These are phyloP conservation scores for Penicillium freii DNA, from an alignment of 2,329 filamentous ascomycete species.

Conservation along the genomic window DNA sequence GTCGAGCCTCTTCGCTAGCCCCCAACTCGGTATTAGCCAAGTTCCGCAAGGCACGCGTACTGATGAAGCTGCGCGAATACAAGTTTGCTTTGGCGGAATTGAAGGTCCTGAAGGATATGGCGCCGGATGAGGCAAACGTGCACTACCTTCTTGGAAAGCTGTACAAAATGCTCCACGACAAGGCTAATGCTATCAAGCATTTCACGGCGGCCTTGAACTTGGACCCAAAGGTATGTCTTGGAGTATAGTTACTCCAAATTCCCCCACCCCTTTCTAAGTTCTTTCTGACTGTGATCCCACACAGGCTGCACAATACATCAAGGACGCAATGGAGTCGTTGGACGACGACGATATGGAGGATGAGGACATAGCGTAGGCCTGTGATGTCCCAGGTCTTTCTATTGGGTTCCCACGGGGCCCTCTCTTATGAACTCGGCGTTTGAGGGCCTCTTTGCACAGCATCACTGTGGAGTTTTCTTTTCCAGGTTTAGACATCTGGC, in stretches of 20 bases:
- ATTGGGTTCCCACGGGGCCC: slow-evolving; percentile 13
- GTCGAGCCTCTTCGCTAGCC: slow-evolving; percentile 75
- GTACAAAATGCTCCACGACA: slow-evolving; percentile 59
- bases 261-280: slow-evolving; percentile 1
- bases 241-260: neutral
- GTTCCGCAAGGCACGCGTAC: slow-evolving; percentile 86
- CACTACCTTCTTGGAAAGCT: slow-evolving; percentile 81
- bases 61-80: slow-evolving; percentile 71
- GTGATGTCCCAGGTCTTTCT: slow-evolving; percentile 22
- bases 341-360: slow-evolving; percentile 67
- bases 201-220: slow-evolving; percentile 93
- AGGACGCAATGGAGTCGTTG: slow-evolving; percentile 91
- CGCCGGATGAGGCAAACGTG: slow-evolving; percentile 91
- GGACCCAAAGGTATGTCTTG: slow-evolving; percentile 78
- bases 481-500: slow-evolving; percentile 25
- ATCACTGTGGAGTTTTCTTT: slow-evolving; percentile 26
- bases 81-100: slow-evolving; percentile 77
- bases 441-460: slow-evolving; percentile 22
- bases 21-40: slow-evolving; percentile 78
- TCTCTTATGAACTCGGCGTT: slow-evolving; percentile 21
- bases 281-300: slow-evolving; percentile 12
- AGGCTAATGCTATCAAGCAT: slow-evolving; percentile 78
- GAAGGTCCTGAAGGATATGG: slow-evolving; percentile 82
- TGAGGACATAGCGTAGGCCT: slow-evolving; percentile 47
- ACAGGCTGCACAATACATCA: slow-evolving; percentile 88